A percentile compares a stretch with the other conserved stretches of the same genome.
phyloP scores from a whole-genome alignment of 2,329 filamentous ascomycete species.

The Penicillium sp. region DNA sequence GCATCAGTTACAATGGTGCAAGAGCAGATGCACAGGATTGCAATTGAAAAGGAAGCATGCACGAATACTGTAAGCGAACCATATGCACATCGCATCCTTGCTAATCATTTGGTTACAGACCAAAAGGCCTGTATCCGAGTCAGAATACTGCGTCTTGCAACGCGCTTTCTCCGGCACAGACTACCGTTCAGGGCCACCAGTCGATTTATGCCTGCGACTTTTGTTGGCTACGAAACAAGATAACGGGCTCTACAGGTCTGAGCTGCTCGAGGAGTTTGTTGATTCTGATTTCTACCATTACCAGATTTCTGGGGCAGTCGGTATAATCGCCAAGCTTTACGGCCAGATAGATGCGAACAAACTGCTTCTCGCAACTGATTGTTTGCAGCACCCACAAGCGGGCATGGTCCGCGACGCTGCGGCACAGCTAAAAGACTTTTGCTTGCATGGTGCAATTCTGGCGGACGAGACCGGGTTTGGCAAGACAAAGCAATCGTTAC shows the following conservation, averaged over 20 bases:
- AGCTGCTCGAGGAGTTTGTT: not conserved
- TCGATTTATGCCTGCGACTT: constrained; percentile 2
- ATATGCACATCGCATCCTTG: not conserved
- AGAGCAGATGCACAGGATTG: not conserved
- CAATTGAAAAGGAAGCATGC: not conserved
- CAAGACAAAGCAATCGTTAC: constrained; percentile 1
- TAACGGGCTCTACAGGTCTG: not conserved
- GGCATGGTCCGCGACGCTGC: not conserved
- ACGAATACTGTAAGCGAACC: not conserved
- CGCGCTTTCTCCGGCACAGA: not conserved
- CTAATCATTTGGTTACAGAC: not conserved
- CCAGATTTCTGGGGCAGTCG: not conserved
- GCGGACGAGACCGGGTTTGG: constrained; percentile 6
- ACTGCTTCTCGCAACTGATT: not conserved
- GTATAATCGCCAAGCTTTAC: not conserved
- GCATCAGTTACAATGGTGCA: not conserved
- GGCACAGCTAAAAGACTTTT: not conserved
- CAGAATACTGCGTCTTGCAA: not conserved
- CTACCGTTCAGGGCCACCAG: constrained; percentile 1
- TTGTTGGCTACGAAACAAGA: not conserved
- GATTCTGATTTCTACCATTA: not conserved
- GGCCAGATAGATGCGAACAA: not conserved
- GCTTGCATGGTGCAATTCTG: not conserved
- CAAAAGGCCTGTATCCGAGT: not conserved
- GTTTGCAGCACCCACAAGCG: not conserved